Evolutionary conservation across 2,329 filamentous ascomycete species (phyloP), one percentile per base, ranked within the genome.

Genomic region (Nemania abortiva): DNA sequence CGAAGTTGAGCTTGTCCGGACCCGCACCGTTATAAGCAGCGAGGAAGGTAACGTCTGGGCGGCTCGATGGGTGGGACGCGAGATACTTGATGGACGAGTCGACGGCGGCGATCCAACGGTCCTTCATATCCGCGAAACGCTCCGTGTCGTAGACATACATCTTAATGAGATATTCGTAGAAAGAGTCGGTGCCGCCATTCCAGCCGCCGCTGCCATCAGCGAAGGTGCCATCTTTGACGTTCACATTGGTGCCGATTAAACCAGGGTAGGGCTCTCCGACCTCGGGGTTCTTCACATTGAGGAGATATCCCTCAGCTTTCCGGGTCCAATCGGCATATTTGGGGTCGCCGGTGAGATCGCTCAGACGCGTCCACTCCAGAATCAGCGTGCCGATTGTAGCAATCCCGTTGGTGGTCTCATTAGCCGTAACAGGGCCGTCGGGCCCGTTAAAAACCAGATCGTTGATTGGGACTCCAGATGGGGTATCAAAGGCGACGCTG

Each of bases 91-190:
- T 95, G 6, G 90, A 90, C 6, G 91, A 94, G 73, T 97, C 90
- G 61, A 90, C 92, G 1, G 93, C 93, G 0, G 85, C 77, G 50
- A 93, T 82, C 93, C 93, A 97, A 56, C 89, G 88, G 71, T 95
- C 90, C 74, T 86, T 89, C 81, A 95, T 94, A 2, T 79, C 70
- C 1, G 76, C 80, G 75, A 92, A 97, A 2, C 88, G 85, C 6
- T 79, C 74, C 0, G 88, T 84, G 76, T 95, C 91, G 78, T 97
- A 97, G 63, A 95, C 80, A 75, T 90, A 97, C 92, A 96, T 95
- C 84, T 97, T 97, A 79, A 97, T 91, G 37, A 97, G 87, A 76
- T 97, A 97, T 81, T 97, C 93, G 81, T 97, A 97, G 81, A 91
- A 97, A 52, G 90, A 93, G 79, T 97, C 93, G 34, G 87, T 87